Evolutionary conservation across 2,329 filamentous ascomycete genomes (phyloP), one percentile per base, ranked within the genome.

Genomic region (Aureobasidium sp.): DNA sequence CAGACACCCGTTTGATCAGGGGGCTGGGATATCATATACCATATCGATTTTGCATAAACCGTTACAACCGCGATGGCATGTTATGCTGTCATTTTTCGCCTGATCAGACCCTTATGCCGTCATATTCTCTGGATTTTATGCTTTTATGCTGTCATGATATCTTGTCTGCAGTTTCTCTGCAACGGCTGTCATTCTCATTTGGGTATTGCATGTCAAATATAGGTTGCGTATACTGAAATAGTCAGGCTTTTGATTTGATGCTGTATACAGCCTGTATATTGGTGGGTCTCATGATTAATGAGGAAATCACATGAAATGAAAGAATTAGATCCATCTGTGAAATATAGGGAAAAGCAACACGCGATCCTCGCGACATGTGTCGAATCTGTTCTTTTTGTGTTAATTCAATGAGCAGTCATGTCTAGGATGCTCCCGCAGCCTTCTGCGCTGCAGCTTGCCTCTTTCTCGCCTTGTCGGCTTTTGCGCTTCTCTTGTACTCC

Each of bases 101-200:
- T 10, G 32, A 2, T 36, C 26, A 3, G 52, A 44, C 26, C n/a
- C 39, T 56, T 24, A 44, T 56, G 52, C 27, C 27, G 27, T 56
- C 52, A 56, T 56, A 2, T 44, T 2, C 17, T 5, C 0, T n/a
- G 29, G 17, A 2, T 0, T 24, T 34, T 20, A 27, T 44, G 12
- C 8, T 3, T 43, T 56, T 56, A 34, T 56, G 52, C 52, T 13
- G 52, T 56, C 52, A 56, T 56, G 26, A 44, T 56, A 2, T 34
- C 17, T 27, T 3, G 20, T 27, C 20, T 15, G 24, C 15, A 7
- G 2, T 8, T 12, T 15, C 2, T 13, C 2, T 13, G 17, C 17
- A 56, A 56, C 52, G 52, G 52, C 39, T 56, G 52, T 56, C 27
- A 44, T 44, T 44, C 34, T 37, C 5, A 2, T 27, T 56, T 56